phyloP scores from a whole-genome alignment of 768 basidiomycete genomes.

The Tylopilus rubrobrunneus region DNA sequence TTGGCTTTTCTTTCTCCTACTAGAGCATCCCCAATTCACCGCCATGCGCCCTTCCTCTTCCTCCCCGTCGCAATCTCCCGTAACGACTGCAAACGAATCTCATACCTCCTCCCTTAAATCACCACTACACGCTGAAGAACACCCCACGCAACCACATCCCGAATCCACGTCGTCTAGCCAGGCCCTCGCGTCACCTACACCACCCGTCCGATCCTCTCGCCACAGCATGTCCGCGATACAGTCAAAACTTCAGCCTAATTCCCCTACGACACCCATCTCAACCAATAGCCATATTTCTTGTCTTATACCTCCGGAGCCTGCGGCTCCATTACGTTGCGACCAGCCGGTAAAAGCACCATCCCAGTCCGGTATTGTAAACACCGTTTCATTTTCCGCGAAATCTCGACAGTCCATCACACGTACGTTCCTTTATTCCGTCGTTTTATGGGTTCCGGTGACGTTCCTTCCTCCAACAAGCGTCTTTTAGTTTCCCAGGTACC shows the following conservation, averaged over 20 bases:
- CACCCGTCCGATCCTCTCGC: background rate
- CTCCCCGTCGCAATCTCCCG: slow-evolving; percentile 24
- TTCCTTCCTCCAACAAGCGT: slow-evolving; percentile 13
- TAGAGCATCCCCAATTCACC: slow-evolving; percentile 24
- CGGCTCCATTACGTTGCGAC: slow-evolving; percentile 2
- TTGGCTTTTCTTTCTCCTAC: slow-evolving; percentile 10
- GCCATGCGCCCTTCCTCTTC: slow-evolving; percentile 25
- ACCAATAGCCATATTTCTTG: slow-evolving; percentile 16
- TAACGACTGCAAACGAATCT: slow-evolving; percentile 15
- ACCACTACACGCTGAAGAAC: slow-evolving; percentile 2
- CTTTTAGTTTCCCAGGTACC: slow-evolving; percentile 23
- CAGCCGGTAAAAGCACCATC: slow-evolving; percentile 9
- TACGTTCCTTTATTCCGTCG: slow-evolving; percentile 6
- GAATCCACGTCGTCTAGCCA: slow-evolving; percentile 12
- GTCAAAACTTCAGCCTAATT: slow-evolving; percentile 20
- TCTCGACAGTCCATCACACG: slow-evolving; percentile 24
- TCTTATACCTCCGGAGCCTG: slow-evolving; percentile 16
- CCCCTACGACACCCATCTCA: slow-evolving; percentile 11
- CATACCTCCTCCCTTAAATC: slow-evolving; percentile 8
- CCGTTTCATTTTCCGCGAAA: slow-evolving; percentile 2
- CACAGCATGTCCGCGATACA: slow-evolving; percentile 17
- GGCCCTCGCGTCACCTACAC: slow-evolving; percentile 21
- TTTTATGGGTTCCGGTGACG: slow-evolving; percentile 1
- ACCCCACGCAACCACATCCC: slow-evolving; percentile 3
- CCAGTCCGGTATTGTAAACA: slow-evolving; percentile 14